Conservation (phyloP, 768 basidiomycete genomes). For the Rhodotorula kratochvilovae region DNA sequence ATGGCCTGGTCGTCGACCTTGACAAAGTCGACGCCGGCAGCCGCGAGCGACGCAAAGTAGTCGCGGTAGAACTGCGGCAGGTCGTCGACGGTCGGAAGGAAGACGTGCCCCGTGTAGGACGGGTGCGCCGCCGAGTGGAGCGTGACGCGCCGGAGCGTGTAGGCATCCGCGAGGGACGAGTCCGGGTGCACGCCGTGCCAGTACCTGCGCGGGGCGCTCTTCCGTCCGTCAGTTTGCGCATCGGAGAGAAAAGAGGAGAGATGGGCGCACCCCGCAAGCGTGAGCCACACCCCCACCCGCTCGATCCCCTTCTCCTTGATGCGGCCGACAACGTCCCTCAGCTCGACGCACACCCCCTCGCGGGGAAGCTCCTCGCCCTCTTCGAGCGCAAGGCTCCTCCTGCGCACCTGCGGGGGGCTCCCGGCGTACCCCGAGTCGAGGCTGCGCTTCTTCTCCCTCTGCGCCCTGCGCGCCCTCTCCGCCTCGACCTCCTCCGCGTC, state of each 20-base stretch:
- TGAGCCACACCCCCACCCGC: conserved; percentile 42
- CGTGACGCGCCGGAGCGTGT: conserved; percentile 12
- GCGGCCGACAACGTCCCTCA: conserved; percentile 12
- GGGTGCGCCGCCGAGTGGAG: conserved; percentile 4
- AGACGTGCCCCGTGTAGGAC: background rate
- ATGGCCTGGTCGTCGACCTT: conserved; percentile 43
- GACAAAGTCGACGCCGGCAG: conserved; percentile 38
- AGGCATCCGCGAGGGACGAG: conserved; percentile 8
- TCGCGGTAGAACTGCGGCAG: conserved; percentile 20
- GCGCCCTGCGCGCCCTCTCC: background rate
- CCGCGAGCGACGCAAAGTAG: conserved; percentile 35
- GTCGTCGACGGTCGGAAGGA: conserved; percentile 22
- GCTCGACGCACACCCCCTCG: conserved; percentile 9
- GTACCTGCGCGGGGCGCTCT: conserved; percentile 13
- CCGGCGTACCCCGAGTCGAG: conserved; percentile 7
- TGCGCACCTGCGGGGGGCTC: background rate
- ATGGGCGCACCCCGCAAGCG: conserved; percentile 18
- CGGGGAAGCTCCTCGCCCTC: background rate
- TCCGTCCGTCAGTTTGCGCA: background rate
- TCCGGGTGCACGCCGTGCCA: conserved; percentile 40
- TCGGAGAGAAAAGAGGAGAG: background rate
- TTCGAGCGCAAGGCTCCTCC: background rate
- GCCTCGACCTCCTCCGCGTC: background rate
- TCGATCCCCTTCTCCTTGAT: conserved; percentile 34
- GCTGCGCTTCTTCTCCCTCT: background rate